Base-by-base conservation (phyloP, 495 filamentous ascomycete genomes). In the Aspergillus egyptiacus region DNA sequence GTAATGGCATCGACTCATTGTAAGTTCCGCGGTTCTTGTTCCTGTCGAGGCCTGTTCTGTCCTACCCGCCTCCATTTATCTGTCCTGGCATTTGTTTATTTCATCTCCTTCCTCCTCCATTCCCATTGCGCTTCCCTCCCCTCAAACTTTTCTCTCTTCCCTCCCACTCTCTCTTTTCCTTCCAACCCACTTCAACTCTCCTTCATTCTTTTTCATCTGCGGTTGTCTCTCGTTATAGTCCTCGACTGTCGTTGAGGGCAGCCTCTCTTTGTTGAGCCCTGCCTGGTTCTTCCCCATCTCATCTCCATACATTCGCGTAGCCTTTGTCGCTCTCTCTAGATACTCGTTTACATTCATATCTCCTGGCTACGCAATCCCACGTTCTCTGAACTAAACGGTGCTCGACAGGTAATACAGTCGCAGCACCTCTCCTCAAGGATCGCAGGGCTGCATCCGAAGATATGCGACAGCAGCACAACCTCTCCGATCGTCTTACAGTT, bases 1-100 rank as follows among this genome's bases (percentile, higher is more conserved):
- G 63, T 48, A 59, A 72, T 72, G 67, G 59, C 62, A 55, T 65
- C 5, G 25, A 11, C 64, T 64, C 55, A 49, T 52, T 64, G 69
- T 72, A 65, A 70, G 69, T 72, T 39, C 52, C n/a, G n/a, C n/a
- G n/a, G n/a, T n/a, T n/a, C n/a, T n/a, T n/a, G n/a, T n/a, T n/a
- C n/a, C n/a, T n/a, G n/a, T n/a, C n/a, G n/a, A n/a, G n/a, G n/a
- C n/a, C n/a, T n/a, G n/a, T n/a, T n/a, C n/a, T n/a, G 56, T 65
- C 42, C 40, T 45, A 48, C 55, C 61, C 50, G 58, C 56, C 56
- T 36, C 52, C 57, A 60, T 69, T 52, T 62, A 69, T 65, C 60
- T 50, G n/a, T 57, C 52, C 52, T 47, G 54, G 50, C 27, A 66
- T 66, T 68, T 71, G 68, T 70, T 71, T 71, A 71, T 71, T 71